Percentiles rank a stretch among this genome's conserved stretches.
phyloP scores from a whole-genome alignment of 1,139 yeast genomes.

The Wickerhamomyces sp. region DNA sequence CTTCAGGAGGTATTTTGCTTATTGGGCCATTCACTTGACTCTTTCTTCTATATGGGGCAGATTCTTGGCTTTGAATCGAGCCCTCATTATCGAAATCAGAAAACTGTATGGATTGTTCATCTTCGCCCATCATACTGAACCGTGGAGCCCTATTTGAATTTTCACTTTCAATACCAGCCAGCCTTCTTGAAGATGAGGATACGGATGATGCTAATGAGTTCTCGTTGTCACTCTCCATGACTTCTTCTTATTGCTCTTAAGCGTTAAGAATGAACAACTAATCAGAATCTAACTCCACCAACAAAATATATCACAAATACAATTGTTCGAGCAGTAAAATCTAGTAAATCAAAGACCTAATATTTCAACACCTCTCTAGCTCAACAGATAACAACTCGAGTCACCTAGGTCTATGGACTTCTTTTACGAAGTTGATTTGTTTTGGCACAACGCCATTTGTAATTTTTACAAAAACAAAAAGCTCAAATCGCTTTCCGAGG shows the following conservation, averaged over 20 bases:
- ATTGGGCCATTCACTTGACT: slow-evolving; percentile 36
- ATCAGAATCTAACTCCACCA: too few relatives aligned
- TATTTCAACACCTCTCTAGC: background rate
- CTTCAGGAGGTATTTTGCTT: slow-evolving; percentile 72
- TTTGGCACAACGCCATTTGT: background rate
- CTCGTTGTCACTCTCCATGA: slow-evolving; percentile 23
- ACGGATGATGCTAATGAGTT: slow-evolving; percentile 18
- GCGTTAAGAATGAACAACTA: too few relatives aligned
- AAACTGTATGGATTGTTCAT: slow-evolving; percentile 10
- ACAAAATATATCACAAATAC: too few relatives aligned
- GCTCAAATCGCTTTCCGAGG: background rate
- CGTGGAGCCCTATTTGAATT: background rate
- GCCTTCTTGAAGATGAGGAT: slow-evolving; percentile 17
- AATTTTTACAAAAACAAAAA: background rate
- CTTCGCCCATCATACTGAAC: background rate
- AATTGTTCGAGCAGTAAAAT: too few relatives aligned
- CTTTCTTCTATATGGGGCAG: background rate
- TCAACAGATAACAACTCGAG: too few relatives aligned
- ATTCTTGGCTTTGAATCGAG: background rate
- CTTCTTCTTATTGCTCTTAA: background rate
- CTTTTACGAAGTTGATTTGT: background rate
- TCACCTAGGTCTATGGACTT: too few relatives aligned
- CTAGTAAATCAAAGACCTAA: too few relatives aligned
- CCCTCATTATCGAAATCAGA: slow-evolving; percentile 13
- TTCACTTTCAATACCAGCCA: slow-evolving; percentile 1